A percentile compares a stretch with the other conserved stretches of the same genome.
phyloP scores from a whole-genome alignment of 2,329 filamentous ascomycete genomes.

The Sarocladium kiliense region DNA sequence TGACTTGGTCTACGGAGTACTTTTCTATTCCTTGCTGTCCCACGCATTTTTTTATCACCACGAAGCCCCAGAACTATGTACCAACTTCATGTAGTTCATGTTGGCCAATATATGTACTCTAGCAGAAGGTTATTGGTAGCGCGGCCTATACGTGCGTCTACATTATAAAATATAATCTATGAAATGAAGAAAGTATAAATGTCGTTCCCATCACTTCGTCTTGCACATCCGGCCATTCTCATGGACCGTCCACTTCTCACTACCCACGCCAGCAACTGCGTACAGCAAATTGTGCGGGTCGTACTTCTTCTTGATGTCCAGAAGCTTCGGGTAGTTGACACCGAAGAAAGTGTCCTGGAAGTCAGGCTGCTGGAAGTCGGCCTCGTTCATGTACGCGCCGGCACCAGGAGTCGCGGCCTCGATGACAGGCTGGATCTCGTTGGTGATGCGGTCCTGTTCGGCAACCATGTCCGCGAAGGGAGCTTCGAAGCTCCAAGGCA shows the following conservation, averaged over 20 bases:
- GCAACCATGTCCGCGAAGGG: constrained; percentile 11
- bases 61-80: no score
- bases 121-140: no score
- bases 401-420: constrained; percentile 26
- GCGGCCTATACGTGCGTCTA: no score
- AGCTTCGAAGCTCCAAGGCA: no score
- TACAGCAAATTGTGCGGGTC: constrained; percentile 44
- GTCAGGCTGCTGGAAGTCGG: constrained; percentile 25
- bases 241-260: constrained; percentile 30
- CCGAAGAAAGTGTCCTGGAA: constrained; percentile 38
- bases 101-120: no score
- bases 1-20: no score
- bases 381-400: constrained; percentile 43
- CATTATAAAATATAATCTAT: no score
- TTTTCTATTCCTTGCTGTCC: no score
- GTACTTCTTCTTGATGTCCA: constrained; percentile 36
- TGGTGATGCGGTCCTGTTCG: not conserved
- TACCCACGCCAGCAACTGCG: constrained; percentile 42
- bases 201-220: no score
- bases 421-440: constrained; percentile 20
- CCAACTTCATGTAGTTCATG: no score
- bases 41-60: no score
- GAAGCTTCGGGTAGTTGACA: constrained; percentile 37
- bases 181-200: no score
- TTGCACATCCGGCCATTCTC: constrained; percentile 21